phyloP scores from a whole-genome alignment of 139 green algal genomes.

The Coelastrella sp. region DNA sequence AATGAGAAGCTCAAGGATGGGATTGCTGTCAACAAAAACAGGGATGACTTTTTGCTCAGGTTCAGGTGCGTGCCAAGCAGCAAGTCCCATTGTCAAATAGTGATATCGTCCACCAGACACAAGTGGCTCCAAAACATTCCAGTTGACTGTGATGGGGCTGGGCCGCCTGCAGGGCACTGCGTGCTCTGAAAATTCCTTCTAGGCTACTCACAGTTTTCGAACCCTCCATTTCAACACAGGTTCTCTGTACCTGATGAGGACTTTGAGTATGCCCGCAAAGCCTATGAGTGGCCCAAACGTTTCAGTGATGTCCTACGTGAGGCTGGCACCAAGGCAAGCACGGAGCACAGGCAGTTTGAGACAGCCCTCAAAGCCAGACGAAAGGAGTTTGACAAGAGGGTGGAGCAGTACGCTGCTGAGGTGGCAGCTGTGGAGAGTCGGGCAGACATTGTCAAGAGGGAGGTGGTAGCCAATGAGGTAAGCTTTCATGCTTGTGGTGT shows the following conservation, averaged over 20 bases:
- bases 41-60: conserved; percentile 50
- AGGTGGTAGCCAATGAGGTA: conserved; percentile 62
- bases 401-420: conserved; percentile 68
- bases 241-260: conserved; percentile 75
- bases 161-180: no score
- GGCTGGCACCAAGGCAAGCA: conserved; percentile 66
- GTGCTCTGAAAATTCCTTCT: no score
- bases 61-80: conserved; percentile 43
- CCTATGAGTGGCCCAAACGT: conserved; percentile 81
- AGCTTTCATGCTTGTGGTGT: neutral
- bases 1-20: conserved; percentile 59
- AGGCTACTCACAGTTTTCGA: no score
- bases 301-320: conserved; percentile 79
- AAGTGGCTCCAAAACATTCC: no score
- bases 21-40: conserved; percentile 59
- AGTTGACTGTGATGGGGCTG: no score
- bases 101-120: no score
- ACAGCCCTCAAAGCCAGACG: conserved; percentile 62
- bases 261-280: conserved; percentile 75
- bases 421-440: conserved; percentile 50
- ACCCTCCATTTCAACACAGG: conserved; percentile 36
- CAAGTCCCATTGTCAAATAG: neutral
- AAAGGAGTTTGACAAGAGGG: conserved; percentile 66
- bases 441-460: conserved; percentile 61
- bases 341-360: conserved; percentile 72